Evolutionary conservation across 2,329 filamentous ascomycete genomes (phyloP).

Genomic region (Aspergillus jensenii): DNA sequence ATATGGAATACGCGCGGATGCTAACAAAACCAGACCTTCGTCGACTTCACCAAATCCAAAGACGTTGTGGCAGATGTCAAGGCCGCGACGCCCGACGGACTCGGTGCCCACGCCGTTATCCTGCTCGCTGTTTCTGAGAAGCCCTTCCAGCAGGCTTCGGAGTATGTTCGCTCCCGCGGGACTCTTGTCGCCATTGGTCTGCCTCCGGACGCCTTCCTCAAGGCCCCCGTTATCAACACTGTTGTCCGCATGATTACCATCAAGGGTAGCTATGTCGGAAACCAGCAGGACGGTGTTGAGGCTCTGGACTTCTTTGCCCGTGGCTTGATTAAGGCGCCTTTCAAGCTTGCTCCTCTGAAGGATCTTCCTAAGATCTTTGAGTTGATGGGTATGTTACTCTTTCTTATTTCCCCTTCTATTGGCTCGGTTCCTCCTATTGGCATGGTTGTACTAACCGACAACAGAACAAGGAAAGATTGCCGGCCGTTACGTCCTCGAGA

Average conservation of each 20-base stretch:
- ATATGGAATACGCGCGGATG: not conserved
- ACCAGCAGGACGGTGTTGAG: slow-evolving; percentile 79
- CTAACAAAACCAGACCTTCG: slow-evolving; percentile 57
- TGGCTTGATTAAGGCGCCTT: slow-evolving; percentile 79
- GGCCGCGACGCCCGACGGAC: slow-evolving; percentile 62
- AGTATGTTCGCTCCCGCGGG: slow-evolving; percentile 77
- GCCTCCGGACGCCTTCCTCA: slow-evolving; percentile 63
- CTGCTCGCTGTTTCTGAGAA: slow-evolving; percentile 80
- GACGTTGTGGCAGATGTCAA: slow-evolving; percentile 81
- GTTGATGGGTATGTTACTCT: slow-evolving; percentile 51
- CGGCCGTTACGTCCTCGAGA: slow-evolving; percentile 6
- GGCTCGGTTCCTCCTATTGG: not conserved
- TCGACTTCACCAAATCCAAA: slow-evolving; percentile 69
- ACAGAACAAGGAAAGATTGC: slow-evolving; percentile 7
- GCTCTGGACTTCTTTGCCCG: slow-evolving; percentile 82
- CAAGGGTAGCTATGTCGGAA: slow-evolving; percentile 87
- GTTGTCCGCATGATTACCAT: slow-evolving; percentile 86
- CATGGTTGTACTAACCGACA: not conserved
- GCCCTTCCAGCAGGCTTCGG: slow-evolving; percentile 81
- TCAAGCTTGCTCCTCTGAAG: slow-evolving; percentile 75
- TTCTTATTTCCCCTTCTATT: not conserved
- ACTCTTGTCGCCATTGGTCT: slow-evolving; percentile 84
- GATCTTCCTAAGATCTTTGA: slow-evolving; percentile 76
- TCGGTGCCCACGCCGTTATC: slow-evolving; percentile 82
- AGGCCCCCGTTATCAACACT: slow-evolving; percentile 79